These are phyloP conservation scores for Nematocida ironsii DNA, from an alignment of 371 early-diverging fungal species.

Conservation along the genomic window DNA sequence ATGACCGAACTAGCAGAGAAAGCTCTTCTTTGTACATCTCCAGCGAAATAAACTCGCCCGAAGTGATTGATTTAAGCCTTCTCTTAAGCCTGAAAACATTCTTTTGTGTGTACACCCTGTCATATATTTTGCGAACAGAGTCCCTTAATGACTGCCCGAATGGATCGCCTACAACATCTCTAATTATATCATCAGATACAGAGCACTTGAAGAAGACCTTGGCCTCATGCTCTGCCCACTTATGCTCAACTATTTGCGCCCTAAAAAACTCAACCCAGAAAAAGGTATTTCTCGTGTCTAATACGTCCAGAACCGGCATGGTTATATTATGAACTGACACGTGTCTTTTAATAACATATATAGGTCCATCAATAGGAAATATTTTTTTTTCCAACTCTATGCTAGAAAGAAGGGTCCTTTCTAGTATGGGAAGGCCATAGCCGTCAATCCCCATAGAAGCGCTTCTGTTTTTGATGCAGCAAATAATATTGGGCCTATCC, in stretches of 20 bases:
- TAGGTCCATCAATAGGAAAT: neutral
- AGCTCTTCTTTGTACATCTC: conserved; percentile 43
- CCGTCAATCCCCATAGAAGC: neutral
- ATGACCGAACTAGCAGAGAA: conserved; percentile 27
- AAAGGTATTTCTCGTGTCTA: conserved; percentile 51
- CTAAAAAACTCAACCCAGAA: conserved; percentile 43
- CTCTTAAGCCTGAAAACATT: neutral
- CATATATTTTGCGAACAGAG: conserved; percentile 21
- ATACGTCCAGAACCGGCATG: conserved; percentile 39
- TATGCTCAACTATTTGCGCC: conserved; percentile 13
- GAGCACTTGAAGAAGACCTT: conserved; percentile 16
- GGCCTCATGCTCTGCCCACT: conserved; percentile 23
- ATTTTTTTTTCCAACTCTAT: conserved; percentile 42
- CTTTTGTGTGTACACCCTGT: conserved; percentile 36
- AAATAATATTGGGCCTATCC: conserved; percentile 22
- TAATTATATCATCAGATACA: conserved; percentile 28
- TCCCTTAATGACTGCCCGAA: conserved; percentile 17
- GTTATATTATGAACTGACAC: neutral
- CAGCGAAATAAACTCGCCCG: conserved; percentile 18
- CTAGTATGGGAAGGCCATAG: conserved; percentile 5
- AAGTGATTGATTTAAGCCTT: conserved; percentile 7
- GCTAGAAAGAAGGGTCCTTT: neutral
- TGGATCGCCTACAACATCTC: conserved; percentile 8
- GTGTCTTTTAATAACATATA: conserved; percentile 36
- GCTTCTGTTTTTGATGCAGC: conserved; percentile 1